Percentiles rank a stretch among this genome's conserved stretches.
Conservation (phyloP, 1,284 basidiomycete genomes). For the Puccinia polysora region DNA sequence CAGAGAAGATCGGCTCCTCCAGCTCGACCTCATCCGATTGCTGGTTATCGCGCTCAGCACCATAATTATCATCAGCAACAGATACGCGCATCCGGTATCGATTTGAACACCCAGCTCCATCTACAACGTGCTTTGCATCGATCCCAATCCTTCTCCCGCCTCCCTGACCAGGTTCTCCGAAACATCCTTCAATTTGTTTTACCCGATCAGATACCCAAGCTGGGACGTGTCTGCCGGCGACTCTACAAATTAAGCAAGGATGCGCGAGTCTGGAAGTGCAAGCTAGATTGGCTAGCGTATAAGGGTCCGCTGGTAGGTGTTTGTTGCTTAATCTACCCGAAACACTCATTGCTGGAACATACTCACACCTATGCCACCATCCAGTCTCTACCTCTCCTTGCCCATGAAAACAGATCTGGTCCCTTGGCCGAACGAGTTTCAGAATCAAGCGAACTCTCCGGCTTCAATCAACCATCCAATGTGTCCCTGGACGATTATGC, state of each 20-base stretch:
- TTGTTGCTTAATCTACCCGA: too few species aligned
- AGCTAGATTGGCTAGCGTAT: constrained; percentile 1
- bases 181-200: neutral
- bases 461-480: too few species aligned
- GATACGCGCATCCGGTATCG: neutral
- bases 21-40: constrained; percentile 11
- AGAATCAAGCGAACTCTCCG: too few species aligned
- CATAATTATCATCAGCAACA: constrained; percentile 14
- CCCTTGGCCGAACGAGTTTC: too few species aligned
- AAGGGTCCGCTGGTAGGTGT: neutral
- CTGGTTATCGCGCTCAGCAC: constrained; percentile 21
- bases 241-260: neutral
- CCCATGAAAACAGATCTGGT: too few species aligned
- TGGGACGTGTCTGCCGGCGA: neutral
- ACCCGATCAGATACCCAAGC: neutral
- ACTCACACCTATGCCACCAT: too few species aligned
- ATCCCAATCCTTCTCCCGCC: neutral
- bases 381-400: too few species aligned
- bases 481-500: too few species aligned
- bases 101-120: neutral
- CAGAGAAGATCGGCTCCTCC: constrained; percentile 1
- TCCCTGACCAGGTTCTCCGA: neutral
- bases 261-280: neutral
- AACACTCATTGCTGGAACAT: too few species aligned
- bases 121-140: neutral